phyloP scores from a whole-genome alignment of 2,329 filamentous ascomycete genomes.

The Fusarium vanettenii region DNA sequence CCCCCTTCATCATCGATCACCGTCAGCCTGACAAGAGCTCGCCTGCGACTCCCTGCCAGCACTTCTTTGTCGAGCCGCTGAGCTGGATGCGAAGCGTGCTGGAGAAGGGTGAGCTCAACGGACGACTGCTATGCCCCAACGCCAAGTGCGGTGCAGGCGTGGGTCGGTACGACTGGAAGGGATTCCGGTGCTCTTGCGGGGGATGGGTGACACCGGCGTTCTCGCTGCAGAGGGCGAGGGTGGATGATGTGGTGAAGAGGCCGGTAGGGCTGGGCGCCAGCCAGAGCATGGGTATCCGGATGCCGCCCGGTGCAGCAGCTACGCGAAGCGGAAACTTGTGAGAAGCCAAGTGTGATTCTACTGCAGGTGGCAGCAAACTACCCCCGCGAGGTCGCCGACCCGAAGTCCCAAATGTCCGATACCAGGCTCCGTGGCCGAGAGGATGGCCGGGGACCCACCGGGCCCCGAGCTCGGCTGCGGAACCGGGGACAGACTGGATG shows the following conservation, averaged over 20 bases:
- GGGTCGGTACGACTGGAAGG: constrained; percentile 96
- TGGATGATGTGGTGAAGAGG: constrained; percentile 71
- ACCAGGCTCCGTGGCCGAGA: constrained; percentile 6
- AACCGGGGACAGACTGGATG: not conserved
- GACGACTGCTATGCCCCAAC: constrained; percentile 86
- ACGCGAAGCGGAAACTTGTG: constrained; percentile 50
- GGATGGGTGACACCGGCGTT: constrained; percentile 94
- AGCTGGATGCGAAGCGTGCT: constrained; percentile 94
- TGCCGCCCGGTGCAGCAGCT: constrained; percentile 60
- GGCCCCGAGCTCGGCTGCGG: not conserved
- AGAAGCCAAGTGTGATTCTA: constrained; percentile 14
- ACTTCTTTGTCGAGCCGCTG: constrained; percentile 91
- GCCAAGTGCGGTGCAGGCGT: constrained; percentile 82
- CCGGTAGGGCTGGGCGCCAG: constrained; percentile 29
- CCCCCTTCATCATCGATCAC: constrained; percentile 75
- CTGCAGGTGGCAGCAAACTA: not conserved
- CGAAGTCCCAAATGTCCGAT: constrained; percentile 8
- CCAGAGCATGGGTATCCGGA: constrained; percentile 61
- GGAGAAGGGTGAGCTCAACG: constrained; percentile 83
- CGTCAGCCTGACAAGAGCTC: constrained; percentile 44
- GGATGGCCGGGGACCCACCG: constrained; percentile 11
- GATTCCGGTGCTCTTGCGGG: constrained; percentile 90
- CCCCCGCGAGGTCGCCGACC: constrained; percentile 12
- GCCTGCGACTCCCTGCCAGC: constrained; percentile 69
- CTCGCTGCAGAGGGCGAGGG: constrained; percentile 82